Conservation (phyloP, 179 eudicot species). For the Dionaea muscipula region DNA sequence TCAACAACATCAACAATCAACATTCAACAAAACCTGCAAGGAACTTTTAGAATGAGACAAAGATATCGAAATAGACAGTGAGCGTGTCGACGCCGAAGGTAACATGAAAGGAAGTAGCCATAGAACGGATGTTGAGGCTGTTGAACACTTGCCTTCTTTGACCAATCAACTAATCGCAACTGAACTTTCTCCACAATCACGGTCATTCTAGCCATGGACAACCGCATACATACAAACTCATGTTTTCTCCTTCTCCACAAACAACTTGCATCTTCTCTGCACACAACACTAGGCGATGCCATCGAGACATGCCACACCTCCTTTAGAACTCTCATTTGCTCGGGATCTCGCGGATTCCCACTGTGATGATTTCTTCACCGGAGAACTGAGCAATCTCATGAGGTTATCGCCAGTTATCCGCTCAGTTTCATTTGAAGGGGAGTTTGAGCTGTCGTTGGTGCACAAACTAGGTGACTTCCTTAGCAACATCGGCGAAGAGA, state of each 20-base stretch:
- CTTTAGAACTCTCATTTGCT: slow-evolving; percentile 60
- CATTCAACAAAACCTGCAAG: too few species aligned
- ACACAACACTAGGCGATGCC: slow-evolving; percentile 39
- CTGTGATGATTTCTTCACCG: slow-evolving; percentile 38
- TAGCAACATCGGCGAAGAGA: slow-evolving; percentile 9
- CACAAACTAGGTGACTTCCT: slow-evolving; percentile 49
- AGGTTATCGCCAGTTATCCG: slow-evolving; percentile 21
- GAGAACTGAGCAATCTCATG: slow-evolving; percentile 19
- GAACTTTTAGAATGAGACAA: too few species aligned
- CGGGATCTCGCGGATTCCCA: slow-evolving; percentile 29
- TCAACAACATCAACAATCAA: too few species aligned
- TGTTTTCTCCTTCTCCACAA: slow-evolving; percentile 47
- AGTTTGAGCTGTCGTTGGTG: slow-evolving; percentile 23
- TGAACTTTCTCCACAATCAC: slow-evolving; percentile 82
- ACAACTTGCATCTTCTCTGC: slow-evolving; percentile 76
- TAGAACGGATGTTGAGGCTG: too few species aligned
- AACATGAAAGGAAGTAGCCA: too few species aligned
- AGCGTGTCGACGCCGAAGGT: too few species aligned
- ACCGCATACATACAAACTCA: slow-evolving; percentile 80
- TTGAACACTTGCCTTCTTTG: slow-evolving; percentile 62
- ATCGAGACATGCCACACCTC: slow-evolving; percentile 85
- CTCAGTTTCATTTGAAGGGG: slow-evolving; percentile 35
- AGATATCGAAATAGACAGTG: too few species aligned
- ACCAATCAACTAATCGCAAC: slow-evolving; percentile 46
- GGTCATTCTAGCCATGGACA: slow-evolving; percentile 93